Base-by-base conservation (phyloP, 208 protist genomes). In the Wallacemonas sp. region DNA sequence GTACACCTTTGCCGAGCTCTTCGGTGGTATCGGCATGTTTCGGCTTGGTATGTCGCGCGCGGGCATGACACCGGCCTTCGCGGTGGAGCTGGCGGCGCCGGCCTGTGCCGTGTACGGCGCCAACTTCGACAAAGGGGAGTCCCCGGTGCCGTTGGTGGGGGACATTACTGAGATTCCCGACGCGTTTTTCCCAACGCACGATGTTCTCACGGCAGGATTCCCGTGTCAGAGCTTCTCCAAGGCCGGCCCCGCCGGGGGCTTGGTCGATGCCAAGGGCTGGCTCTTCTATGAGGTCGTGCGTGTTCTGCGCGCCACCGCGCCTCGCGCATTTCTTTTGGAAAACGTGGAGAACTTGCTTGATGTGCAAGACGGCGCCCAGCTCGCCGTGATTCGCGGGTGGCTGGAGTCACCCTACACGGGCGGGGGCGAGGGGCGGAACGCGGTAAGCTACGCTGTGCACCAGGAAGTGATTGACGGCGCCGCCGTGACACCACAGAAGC, bases 11-110 rank as follows among this genome's bases (percentile, higher is more conserved):
- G 79, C 75, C 1, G 91, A 96, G 78, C 64, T 96, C n/a, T 96
- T 96, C 66, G 80, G 82, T n/a, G 91, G 88, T 17, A 92, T 96
- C 47, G 90, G 88, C 34, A 91, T 93, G 82, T 94, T 96, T 41
- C 78, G 87, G 30, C 34, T 81, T 3, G 91, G 72, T 1, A 62
- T 96, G n/a, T 78, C 88, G 68, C 47, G 66, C 0, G 72, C 83
- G 1, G 86, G 87, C 4, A 84, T 83, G 2, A 61, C 24, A 27
- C 77, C 84, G 21, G 67, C 79, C 12, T 92, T 94, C 54, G 85
- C 86, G 1, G 83, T 88, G 5, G 86, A 94, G 73, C 70, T 79
- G 24, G 79, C 86, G 1, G 42, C 58, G 1, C 60, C 69, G 0
- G 82, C 82, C 26, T 59, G 73, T 41, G 47, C 54, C 39, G 77